phyloP scores from a whole-genome alignment of 176 grass and related monocot species.

The Elymus sibiricus region DNA sequence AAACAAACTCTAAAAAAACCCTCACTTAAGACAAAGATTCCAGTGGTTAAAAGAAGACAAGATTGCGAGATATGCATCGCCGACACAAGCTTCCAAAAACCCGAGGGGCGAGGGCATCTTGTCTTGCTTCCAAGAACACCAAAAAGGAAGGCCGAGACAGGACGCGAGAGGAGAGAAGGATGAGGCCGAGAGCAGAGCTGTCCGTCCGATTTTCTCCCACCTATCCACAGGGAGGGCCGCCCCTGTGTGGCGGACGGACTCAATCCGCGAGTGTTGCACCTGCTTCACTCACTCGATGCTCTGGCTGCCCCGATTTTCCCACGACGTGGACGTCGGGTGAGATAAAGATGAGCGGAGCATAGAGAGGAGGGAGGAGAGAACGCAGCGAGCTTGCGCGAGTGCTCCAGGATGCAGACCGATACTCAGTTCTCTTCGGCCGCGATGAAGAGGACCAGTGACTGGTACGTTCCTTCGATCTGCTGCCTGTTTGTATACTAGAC shows the following conservation, averaged over 20 bases:
- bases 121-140: background rate
- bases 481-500: background rate
- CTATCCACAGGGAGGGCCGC: background rate
- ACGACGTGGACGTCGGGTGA: conserved; percentile 5
- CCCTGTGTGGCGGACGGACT: background rate
- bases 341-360: conserved; percentile 25
- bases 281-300: conserved; percentile 34
- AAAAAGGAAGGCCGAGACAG: background rate
- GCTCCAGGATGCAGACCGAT: conserved; percentile 35
- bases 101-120: too few relatives aligned
- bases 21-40: background rate
- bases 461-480: conserved; percentile 28
- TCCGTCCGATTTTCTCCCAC: background rate
- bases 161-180: background rate
- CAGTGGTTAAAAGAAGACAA: background rate
- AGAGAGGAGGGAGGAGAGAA: background rate
- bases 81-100: background rate
- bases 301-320: conserved; percentile 14
- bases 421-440: conserved; percentile 46
- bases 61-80: background rate
- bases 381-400: background rate
- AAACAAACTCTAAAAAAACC: too few relatives aligned
- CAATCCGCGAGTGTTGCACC: conserved; percentile 12
- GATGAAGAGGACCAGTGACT: conserved; percentile 70
- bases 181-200: background rate